Percentiles rank a stretch among this genome's conserved stretches.
phyloP scores from a whole-genome alignment of 345 rosid species.

The Pistacia atlantica region DNA sequence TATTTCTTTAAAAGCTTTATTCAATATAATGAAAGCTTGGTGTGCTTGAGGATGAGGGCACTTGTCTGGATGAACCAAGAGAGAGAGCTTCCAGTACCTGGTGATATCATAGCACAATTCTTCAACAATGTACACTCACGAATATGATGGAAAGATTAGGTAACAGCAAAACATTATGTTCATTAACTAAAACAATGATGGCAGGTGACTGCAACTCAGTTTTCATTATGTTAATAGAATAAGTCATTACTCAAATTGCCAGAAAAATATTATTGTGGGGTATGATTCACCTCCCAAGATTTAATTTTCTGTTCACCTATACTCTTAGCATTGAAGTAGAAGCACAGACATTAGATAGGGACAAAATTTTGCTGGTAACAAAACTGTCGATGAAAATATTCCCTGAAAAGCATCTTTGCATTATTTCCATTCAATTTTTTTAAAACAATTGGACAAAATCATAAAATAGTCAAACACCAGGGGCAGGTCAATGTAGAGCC shows the following conservation, averaged over 20 bases:
- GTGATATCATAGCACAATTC: not conserved
- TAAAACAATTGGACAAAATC: not conserved
- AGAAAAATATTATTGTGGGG: not conserved
- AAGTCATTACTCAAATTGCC: not conserved
- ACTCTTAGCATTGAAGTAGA: not conserved
- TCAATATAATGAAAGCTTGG: conserved; percentile 78
- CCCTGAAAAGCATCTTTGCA: not conserved
- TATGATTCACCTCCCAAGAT: conserved; percentile 1
- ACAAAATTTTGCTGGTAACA: too few relatives aligned
- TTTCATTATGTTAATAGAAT: not conserved
- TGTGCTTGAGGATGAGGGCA: conserved; percentile 98
- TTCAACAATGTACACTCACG: conserved; percentile 1
- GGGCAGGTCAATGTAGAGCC: not conserved
- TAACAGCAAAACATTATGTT: not conserved
- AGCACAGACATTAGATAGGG: too few relatives aligned
- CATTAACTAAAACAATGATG: not conserved
- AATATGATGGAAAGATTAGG: not conserved
- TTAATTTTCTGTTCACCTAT: not conserved
- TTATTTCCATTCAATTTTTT: not conserved
- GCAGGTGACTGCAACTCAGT: not conserved
- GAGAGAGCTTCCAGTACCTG: conserved; percentile 97
- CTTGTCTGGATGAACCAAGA: conserved; percentile 93
- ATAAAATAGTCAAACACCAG: not conserved
- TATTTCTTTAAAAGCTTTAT: conserved; percentile 86
- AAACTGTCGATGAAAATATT: too few relatives aligned